Evolutionary conservation across 164 flowering plant genomes (phyloP).

Genomic region (Houttuynia cordata): DNA sequence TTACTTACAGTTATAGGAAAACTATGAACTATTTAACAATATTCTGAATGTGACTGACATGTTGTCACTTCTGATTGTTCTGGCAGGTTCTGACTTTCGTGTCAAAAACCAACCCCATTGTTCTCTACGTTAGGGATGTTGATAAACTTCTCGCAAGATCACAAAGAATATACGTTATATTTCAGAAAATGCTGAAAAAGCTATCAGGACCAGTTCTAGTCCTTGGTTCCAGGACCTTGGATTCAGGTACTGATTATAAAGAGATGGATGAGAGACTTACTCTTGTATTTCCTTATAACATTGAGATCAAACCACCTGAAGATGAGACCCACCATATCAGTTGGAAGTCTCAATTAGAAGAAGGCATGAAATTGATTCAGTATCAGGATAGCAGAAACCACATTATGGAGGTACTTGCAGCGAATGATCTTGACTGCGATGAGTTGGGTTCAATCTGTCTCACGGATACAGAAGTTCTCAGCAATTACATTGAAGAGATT

Average conservation of each 20-base stretch:
- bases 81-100: conserved; percentile 56
- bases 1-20: not conserved
- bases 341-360: conserved; percentile 81
- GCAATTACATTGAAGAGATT: conserved; percentile 84
- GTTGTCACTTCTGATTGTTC: conserved; percentile 9
- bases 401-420: conserved; percentile 73
- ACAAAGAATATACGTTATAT: conserved; percentile 49
- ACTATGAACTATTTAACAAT: not conserved
- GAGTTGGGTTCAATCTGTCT: conserved; percentile 69
- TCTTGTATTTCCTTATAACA: conserved; percentile 70
- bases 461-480: conserved; percentile 56
- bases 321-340: conserved; percentile 68
- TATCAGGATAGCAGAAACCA: conserved; percentile 76
- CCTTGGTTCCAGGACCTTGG: conserved; percentile 65
- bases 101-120: conserved; percentile 59
- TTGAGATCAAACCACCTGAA: conserved; percentile 78
- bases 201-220: conserved; percentile 71
- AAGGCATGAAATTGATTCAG: conserved; percentile 85
- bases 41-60: not conserved
- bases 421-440: conserved; percentile 84
- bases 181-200: conserved; percentile 73
- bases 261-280: conserved; percentile 67
- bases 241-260: conserved; percentile 24
- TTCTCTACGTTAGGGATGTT: conserved; percentile 77
- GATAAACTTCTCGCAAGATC: conserved; percentile 57